Conservation (phyloP, 345 rosid genomes). For the Dovyalis caffra region DNA sequence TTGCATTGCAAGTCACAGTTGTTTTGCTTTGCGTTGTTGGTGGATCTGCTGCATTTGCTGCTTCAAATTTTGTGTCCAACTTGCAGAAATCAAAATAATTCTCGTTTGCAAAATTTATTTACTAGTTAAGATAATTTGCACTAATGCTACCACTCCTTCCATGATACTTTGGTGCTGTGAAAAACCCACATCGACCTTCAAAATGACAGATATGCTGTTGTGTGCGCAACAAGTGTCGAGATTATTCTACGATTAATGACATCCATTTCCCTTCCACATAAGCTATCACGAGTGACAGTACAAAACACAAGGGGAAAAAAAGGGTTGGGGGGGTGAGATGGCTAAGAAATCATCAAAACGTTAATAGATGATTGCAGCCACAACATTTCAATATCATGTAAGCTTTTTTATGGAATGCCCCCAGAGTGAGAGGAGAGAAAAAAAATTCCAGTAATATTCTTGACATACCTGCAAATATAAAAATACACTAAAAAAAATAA, state of each 20-base stretch:
- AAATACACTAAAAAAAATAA: background rate
- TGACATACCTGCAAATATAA: constrained; percentile 18
- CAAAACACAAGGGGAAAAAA: too few species aligned
- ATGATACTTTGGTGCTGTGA: too few species aligned
- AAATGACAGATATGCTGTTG: too few species aligned
- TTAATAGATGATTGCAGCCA: constrained; percentile 21
- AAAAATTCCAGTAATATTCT: constrained; percentile 11
- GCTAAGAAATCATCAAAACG: constrained; percentile 9
- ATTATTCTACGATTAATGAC: too few species aligned
- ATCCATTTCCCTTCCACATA: too few species aligned
- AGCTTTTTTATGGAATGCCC: constrained; percentile 33
- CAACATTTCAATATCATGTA: constrained; percentile 18
- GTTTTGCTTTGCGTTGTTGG: constrained; percentile 60
- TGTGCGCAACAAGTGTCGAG: too few species aligned
- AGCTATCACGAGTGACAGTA: too few species aligned
- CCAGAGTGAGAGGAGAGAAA: background rate
- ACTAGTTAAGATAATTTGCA: too few species aligned
- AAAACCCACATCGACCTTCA: too few species aligned
- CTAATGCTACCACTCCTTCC: too few species aligned
- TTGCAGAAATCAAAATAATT: constrained; percentile 63
- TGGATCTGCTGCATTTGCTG: constrained; percentile 91
- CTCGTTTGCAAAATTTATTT: background rate
- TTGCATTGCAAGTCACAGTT: constrained; percentile 54
- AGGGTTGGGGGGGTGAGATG: background rate
- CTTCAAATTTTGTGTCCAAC: constrained; percentile 71